Conservation (phyloP, 2,329 filamentous ascomycete genomes). For the Coniochaeta sp. region DNA sequence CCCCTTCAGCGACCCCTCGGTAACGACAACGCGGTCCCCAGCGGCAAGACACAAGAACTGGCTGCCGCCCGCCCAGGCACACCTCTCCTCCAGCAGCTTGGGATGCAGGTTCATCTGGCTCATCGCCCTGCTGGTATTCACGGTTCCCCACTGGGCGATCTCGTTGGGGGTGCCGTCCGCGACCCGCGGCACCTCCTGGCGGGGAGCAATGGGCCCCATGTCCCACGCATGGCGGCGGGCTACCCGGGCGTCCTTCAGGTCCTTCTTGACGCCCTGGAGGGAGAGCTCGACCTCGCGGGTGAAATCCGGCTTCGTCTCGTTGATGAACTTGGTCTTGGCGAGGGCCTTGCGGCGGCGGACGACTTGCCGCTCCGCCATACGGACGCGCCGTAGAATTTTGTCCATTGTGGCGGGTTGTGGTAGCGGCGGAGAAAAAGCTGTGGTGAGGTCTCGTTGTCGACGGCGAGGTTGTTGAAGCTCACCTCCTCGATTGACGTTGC, state of each 20-base stretch:
- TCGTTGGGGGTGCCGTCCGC: conserved; percentile 46
- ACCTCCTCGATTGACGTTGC: conserved; percentile 2
- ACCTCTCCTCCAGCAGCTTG: conserved; percentile 33
- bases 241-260: conserved; percentile 27
- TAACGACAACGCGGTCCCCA: conserved; percentile 76
- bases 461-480: neutral
- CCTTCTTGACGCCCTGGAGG: conserved; percentile 21
- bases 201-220: conserved; percentile 70
- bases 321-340: conserved; percentile 2
- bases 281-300: conserved; percentile 24
- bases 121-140: conserved; percentile 14
- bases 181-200: conserved; percentile 57
- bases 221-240: conserved; percentile 70
- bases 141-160: conserved; percentile 35
- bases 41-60: conserved; percentile 54
- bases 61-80: conserved; percentile 48
- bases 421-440: conserved; percentile 3
- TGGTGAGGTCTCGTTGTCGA: conserved; percentile 3
- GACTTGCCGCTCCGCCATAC: conserved; percentile 60
- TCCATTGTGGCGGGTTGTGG: conserved; percentile 46
- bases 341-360: conserved; percentile 31
- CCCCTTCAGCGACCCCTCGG: conserved; percentile 72
- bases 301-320: neutral
- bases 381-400: conserved; percentile 60
- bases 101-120: conserved; percentile 25